Base-by-base conservation (phyloP, 306 rosid species). In the Cucurbita moschata region DNA sequence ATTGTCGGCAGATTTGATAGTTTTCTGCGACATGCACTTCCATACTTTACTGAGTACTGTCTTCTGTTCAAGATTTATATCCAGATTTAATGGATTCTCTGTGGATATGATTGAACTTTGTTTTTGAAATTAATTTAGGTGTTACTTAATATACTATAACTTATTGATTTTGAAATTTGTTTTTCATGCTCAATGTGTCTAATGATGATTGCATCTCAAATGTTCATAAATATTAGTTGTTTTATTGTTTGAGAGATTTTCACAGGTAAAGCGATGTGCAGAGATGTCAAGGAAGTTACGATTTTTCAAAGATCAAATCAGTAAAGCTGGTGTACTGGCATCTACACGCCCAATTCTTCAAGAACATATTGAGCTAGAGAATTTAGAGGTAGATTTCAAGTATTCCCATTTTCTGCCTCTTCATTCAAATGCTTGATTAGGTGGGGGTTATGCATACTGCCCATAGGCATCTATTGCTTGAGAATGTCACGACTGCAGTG, bases 261-360 rank as follows among this genome's bases (percentile, higher is more conserved):
- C 67, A 71, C 84, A 95, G 99, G 99, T 95, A 71, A 95, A 95
- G 85, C 87, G 97, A 76, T 95, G 99, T 85, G 96, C 93, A 46
- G 99, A 95, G 83, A 95, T 95, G 99, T 91, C 91, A 78, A 89
- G 99, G 82, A 95, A 91, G 86, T 85, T 95, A 65, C 86, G 96
- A 16, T 86, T 95, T 79, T 84, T 91, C 77, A 95, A 89, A 83
- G 99, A 95, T 82, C 97, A 95, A 86, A 88, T 91, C 76, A 78
- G 75, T 86, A 95, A 89, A 85, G 96, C 96, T 59, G 92, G 92
- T 78, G 78, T 89, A 50, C 64, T 86, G 65, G 74, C 92, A 42
- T 81, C 97, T 75, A 46, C 79, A 62, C 88, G 21, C 53, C 86
- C 89, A 59, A 88, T 79, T 59, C 76, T 85, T 82, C 91, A 89